Evolutionary conservation across 2,329 filamentous ascomycete species (phyloP).

Genomic region (Pseudogymnoascus sp.): DNA sequence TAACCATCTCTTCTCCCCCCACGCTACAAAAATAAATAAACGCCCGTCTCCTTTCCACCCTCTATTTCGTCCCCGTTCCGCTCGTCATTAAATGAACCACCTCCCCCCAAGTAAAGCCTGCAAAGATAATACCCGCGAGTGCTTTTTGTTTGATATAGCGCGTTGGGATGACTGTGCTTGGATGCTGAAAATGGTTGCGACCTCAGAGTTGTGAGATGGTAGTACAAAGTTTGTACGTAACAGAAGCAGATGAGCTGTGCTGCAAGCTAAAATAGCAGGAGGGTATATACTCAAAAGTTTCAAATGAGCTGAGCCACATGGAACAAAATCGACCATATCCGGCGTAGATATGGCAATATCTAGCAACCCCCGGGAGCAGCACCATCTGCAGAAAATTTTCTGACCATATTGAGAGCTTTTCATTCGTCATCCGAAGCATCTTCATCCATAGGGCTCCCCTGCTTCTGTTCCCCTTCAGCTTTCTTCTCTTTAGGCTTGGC

Average conservation of each 20-base stretch:
- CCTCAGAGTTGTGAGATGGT: not conserved
- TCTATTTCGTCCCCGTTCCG: not conserved
- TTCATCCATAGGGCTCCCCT: not conserved
- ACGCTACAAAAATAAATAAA: not conserved
- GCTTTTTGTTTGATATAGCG: not conserved
- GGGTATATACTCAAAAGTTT: not conserved
- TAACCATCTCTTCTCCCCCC: not conserved
- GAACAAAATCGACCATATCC: not conserved
- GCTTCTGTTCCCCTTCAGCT: not conserved
- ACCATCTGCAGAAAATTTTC: not conserved
- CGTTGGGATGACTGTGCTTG: not conserved
- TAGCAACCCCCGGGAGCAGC: not conserved
- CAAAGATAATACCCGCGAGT: not conserved
- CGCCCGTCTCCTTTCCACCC: not conserved
- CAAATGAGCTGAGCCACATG: not conserved
- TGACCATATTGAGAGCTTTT: not conserved
- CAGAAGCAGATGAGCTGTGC: not conserved
- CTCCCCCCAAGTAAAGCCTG: not conserved
- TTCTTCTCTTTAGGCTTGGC: not conserved
- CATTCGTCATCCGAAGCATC: not conserved
- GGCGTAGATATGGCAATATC: not conserved
- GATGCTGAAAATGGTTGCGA: not conserved
- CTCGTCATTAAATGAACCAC: not conserved
- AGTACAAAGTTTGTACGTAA: not conserved
- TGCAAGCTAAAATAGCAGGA: not conserved